These are phyloP conservation scores for Crataegus laevigata DNA, from an alignment of 306 rosid species.

Conservation along the genomic window DNA sequence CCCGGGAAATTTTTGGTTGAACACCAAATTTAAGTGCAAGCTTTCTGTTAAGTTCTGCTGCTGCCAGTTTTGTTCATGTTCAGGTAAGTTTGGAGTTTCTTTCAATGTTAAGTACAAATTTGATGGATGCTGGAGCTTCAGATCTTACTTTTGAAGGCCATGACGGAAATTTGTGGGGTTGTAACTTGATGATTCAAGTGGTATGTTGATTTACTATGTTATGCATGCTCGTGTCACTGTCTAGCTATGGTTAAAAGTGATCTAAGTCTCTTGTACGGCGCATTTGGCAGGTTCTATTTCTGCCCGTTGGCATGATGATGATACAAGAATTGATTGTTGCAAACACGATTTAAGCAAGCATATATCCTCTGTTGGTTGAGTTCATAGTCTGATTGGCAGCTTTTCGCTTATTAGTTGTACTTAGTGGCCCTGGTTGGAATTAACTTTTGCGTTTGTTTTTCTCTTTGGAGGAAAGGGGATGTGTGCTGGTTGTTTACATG, in stretches of 20 bases:
- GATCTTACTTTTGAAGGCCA: neutral
- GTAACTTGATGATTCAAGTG: conserved; percentile 5
- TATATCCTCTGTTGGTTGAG: neutral
- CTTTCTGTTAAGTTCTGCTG: conserved; percentile 15
- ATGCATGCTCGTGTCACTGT: neutral
- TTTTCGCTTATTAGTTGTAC: neutral
- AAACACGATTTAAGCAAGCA: neutral
- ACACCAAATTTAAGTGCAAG: neutral
- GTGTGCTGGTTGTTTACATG: neutral
- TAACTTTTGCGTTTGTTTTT: neutral
- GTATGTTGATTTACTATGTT: conserved; percentile 11
- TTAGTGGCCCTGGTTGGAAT: neutral
- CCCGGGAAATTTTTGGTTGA: neutral
- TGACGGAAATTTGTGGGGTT: conserved; percentile 4
- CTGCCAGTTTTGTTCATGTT: conserved; percentile 17
- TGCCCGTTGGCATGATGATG: neutral
- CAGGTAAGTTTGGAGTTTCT: conserved; percentile 24
- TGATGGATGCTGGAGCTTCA: conserved; percentile 14
- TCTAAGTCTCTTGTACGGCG: neutral
- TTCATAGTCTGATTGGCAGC: neutral
- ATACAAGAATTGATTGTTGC: neutral
- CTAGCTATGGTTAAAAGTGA: neutral
- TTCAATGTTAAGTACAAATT: conserved; percentile 14
- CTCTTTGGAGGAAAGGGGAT: neutral
- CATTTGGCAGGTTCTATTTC: conserved; percentile 3